A percentile compares a stretch with the other conserved stretches of the same genome.
These are phyloP conservation scores for Calonectria pseudoturangicola DNA, from an alignment of 2,329 filamentous ascomycete species.

Conservation along the genomic window DNA sequence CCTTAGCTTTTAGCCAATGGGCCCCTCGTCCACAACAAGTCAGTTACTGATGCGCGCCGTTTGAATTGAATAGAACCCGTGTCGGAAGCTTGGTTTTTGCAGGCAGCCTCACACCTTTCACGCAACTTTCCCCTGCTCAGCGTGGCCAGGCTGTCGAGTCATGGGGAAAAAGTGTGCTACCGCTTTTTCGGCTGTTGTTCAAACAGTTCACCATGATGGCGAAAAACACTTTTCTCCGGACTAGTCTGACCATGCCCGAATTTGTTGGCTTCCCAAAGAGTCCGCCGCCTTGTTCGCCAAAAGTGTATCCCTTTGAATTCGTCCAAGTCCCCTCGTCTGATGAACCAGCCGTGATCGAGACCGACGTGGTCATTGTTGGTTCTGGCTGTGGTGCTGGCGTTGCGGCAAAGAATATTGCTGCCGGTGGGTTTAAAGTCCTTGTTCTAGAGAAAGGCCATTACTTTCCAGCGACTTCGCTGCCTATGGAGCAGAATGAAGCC, in stretches of 20 bases:
- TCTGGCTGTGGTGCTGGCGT: slow-evolving; percentile 18
- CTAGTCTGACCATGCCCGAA: slow-evolving; percentile 15
- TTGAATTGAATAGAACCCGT: background rate
- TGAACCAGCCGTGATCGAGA: background rate
- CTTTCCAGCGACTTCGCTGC: background rate
- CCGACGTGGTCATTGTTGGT: slow-evolving; percentile 17
- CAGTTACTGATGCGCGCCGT: background rate
- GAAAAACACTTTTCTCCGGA: slow-evolving; percentile 29
- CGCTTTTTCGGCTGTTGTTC: slow-evolving; percentile 25
- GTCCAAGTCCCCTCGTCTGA: background rate
- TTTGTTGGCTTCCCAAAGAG: slow-evolving; percentile 21
- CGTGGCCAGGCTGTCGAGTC: slow-evolving; percentile 12
- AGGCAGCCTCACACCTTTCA: slow-evolving; percentile 8
- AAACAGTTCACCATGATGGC: slow-evolving; percentile 35
- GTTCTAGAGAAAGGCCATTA: slow-evolving; percentile 9
- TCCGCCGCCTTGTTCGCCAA: slow-evolving; percentile 3
- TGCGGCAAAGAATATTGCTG: slow-evolving; percentile 19
- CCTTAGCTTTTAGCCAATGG: background rate
- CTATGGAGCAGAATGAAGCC: background rate
- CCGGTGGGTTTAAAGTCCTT: slow-evolving; percentile 1
- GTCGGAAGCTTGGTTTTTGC: slow-evolving; percentile 8
- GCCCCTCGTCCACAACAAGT: no score
- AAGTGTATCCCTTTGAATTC: slow-evolving; percentile 15
- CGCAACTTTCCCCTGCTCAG: slow-evolving; percentile 22
- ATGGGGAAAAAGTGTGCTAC: slow-evolving; percentile 25